Conservation (phyloP, 108 stramenopile genomes). For the Conticribra weissflogii region DNA sequence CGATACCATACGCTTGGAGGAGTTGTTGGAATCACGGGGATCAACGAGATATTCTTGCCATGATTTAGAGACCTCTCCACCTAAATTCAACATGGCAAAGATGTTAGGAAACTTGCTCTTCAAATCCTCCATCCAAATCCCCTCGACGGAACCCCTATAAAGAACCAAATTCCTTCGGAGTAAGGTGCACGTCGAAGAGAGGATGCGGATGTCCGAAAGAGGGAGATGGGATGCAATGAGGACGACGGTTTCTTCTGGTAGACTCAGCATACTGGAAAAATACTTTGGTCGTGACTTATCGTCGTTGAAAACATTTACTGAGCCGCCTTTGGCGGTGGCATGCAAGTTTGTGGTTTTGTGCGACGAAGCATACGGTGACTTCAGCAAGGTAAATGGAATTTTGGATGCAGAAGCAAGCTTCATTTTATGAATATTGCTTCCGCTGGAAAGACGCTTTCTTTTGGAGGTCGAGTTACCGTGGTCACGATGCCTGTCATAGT, state of each 20-base stretch:
- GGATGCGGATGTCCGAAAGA: conserved; percentile 3
- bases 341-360: neutral
- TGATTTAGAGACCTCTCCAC: neutral
- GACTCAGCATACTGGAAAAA: neutral
- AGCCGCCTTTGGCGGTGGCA: no score
- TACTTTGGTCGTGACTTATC: neutral
- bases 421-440: neutral
- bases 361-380: neutral
- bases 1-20: no score
- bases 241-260: conserved; percentile 24
- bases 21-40: no score
- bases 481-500: neutral
- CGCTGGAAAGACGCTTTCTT: neutral
- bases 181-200: neutral
- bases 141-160: conserved; percentile 3
- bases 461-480: neutral
- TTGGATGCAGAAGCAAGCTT: neutral
- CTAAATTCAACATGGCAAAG: neutral
- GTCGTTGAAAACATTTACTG: neutral
- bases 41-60: neutral
- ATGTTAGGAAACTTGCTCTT: conserved; percentile 4
- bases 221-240: conserved; percentile 19
- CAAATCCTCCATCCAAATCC: conserved; percentile 17
- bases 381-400: neutral
- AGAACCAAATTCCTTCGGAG: neutral